Conservation (phyloP, 495 filamentous ascomycete species). For the Sordaria brevicollis region DNA sequence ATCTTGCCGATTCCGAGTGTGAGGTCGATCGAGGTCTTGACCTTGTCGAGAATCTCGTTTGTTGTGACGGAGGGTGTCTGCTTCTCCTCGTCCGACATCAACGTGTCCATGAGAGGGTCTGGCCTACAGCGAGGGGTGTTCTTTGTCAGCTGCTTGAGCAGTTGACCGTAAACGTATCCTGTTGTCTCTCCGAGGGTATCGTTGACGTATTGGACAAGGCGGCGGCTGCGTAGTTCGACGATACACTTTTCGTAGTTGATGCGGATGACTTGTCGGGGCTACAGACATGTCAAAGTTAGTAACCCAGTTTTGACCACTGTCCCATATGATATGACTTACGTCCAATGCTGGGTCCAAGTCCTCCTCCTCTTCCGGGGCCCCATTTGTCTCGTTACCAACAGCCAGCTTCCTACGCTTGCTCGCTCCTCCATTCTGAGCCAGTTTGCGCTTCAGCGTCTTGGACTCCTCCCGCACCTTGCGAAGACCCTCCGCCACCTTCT, state of each 20-base stretch:
- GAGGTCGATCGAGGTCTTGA: constrained; percentile 27
- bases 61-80: constrained; percentile 28
- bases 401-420: constrained; percentile 41
- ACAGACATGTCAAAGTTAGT: constrained; percentile 14
- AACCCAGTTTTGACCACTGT: neutral
- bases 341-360: constrained; percentile 28
- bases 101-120: constrained; percentile 41
- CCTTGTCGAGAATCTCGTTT: constrained; percentile 34
- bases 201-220: constrained; percentile 52
- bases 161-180: constrained; percentile 59
- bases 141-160: constrained; percentile 60
- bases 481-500: constrained; percentile 44
- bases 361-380: constrained; percentile 20
- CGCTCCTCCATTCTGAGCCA: constrained; percentile 28
- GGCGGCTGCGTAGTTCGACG: constrained; percentile 68
- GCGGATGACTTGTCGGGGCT: constrained; percentile 54
- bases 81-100: constrained; percentile 39
- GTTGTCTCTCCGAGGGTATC: constrained; percentile 54
- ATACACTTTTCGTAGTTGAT: constrained; percentile 79
- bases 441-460: constrained; percentile 38
- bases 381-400: constrained; percentile 15
- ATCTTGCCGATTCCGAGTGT: constrained; percentile 40
- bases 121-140: constrained; percentile 54
- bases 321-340: constrained; percentile 13
- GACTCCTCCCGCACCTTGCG: constrained; percentile 34